A percentile compares a stretch with the other conserved stretches of the same genome.
These are phyloP conservation scores for Cucumis melo DNA, from an alignment of 306 rosid genomes.

Conservation along the genomic window DNA sequence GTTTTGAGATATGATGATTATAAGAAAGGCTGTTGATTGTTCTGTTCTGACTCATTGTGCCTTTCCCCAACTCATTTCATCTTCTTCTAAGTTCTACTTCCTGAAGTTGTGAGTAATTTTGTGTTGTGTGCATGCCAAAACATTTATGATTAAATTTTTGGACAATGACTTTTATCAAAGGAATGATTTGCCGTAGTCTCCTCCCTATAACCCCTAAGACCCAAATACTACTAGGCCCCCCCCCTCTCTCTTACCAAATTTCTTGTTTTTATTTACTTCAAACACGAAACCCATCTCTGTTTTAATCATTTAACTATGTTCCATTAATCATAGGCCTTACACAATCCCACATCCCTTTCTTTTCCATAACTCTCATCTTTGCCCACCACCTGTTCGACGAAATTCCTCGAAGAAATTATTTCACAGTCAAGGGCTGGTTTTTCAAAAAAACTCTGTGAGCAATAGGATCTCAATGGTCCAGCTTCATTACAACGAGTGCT, in stretches of 20 bases:
- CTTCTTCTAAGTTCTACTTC: neutral
- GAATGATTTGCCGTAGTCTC: neutral
- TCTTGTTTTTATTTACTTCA: neutral
- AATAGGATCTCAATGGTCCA: neutral
- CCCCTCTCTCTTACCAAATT: too few species aligned
- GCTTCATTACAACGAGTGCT: neutral
- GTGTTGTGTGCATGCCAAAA: slow-evolving; percentile 1
- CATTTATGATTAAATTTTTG: slow-evolving; percentile 1
- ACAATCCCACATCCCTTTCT: neutral
- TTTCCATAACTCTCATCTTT: neutral
- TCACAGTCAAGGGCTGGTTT: neutral
- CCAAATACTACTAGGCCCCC: neutral
- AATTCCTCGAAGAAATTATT: neutral
- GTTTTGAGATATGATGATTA: too few species aligned
- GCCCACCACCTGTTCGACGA: slow-evolving; percentile 4
- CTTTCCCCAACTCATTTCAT: slow-evolving; percentile 11
- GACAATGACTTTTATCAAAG: neutral
- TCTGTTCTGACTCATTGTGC: slow-evolving; percentile 24
- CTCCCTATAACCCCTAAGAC: neutral
- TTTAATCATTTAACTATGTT: slow-evolving; percentile 9
- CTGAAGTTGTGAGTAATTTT: neutral
- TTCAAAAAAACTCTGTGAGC: neutral
- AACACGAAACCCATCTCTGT: slow-evolving; percentile 1
- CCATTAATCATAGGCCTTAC: slow-evolving; percentile 5
- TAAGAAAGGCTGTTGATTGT: slow-evolving; percentile 15